phyloP scores from a whole-genome alignment of 2,329 filamentous ascomycete genomes.

The Diplodia seriata region DNA sequence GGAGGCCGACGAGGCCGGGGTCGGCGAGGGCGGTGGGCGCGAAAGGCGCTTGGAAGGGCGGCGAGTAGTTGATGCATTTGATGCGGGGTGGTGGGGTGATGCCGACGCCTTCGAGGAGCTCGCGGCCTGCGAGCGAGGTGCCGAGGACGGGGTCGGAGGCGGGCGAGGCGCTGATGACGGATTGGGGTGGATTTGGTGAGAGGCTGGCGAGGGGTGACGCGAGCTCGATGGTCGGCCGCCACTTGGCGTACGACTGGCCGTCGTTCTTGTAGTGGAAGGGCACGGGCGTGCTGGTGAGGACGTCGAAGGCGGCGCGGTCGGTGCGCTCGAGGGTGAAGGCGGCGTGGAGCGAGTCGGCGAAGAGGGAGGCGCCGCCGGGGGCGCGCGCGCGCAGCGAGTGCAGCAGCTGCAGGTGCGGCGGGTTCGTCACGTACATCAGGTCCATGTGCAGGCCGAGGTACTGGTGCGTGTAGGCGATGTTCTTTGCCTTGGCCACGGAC shows the following conservation, averaged over 20 bases:
- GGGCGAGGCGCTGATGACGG: conserved; percentile 8
- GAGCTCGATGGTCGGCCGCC: conserved; percentile 63
- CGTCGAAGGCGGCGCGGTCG: conserved; percentile 41
- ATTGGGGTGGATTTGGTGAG: conserved; percentile 11
- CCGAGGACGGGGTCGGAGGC: not conserved
- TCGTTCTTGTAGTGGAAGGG: conserved; percentile 73
- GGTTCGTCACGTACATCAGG: conserved; percentile 72
- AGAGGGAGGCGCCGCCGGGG: conserved; percentile 82
- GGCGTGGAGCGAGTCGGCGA: conserved; percentile 76
- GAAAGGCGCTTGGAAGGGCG: conserved; percentile 75
- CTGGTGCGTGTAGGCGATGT: conserved; percentile 84
- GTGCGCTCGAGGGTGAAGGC: conserved; percentile 52
- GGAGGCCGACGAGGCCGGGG: conserved; percentile 5
- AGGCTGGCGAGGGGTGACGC: conserved; percentile 22
- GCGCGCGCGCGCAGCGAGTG: conserved; percentile 86
- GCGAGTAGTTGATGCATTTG: conserved; percentile 70
- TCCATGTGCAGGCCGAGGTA: conserved; percentile 93
- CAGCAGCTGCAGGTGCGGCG: conserved; percentile 83
- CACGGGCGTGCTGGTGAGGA: conserved; percentile 56
- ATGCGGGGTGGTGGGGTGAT: conserved; percentile 43
- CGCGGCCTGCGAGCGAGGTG: conserved; percentile 14
- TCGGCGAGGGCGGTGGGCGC: not conserved
- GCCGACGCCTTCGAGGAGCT: conserved; percentile 5
- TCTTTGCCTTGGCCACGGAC: conserved; percentile 81
- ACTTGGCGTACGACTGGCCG: conserved; percentile 67